A percentile compares a stretch with the other conserved stretches of the same genome.
These are phyloP conservation scores for Cladosporium sp. DNA, from an alignment of 2,329 filamentous ascomycete genomes.

Conservation along the genomic window DNA sequence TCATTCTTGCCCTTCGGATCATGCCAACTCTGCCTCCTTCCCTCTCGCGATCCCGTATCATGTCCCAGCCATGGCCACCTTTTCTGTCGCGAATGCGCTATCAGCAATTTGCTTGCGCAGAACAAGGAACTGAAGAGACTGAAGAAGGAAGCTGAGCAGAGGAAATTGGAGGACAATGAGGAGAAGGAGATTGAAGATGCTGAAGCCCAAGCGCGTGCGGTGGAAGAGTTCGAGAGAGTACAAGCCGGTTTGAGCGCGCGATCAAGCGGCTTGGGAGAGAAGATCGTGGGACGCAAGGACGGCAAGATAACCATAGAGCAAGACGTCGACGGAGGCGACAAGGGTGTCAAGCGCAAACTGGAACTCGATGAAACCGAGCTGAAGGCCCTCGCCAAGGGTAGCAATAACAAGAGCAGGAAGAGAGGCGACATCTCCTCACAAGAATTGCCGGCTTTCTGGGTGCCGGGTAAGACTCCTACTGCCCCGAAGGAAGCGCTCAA, in stretches of 20 bases:
- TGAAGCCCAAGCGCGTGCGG: slow-evolving; percentile 64
- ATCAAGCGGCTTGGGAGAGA: slow-evolving; percentile 30
- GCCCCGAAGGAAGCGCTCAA: slow-evolving; percentile 41
- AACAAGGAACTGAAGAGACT: slow-evolving; percentile 84
- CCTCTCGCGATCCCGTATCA: slow-evolving; percentile 75
- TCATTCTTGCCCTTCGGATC: slow-evolving; percentile 89
- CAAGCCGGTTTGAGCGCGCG: slow-evolving; percentile 57
- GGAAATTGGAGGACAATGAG: slow-evolving; percentile 60
- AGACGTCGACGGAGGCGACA: slow-evolving; percentile 26
- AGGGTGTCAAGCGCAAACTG: slow-evolving; percentile 69
- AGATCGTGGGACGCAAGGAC: slow-evolving; percentile 37
- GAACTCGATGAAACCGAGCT: slow-evolving; percentile 75
- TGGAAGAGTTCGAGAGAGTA: slow-evolving; percentile 78
- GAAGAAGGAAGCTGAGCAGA: slow-evolving; percentile 59
- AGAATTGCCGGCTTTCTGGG: slow-evolving; percentile 87
- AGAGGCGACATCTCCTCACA: slow-evolving; percentile 58
- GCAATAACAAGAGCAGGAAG: slow-evolving; percentile 63
- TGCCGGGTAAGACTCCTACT: slow-evolving; percentile 72
- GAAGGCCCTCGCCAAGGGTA: slow-evolving; percentile 59
- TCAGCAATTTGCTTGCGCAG: slow-evolving; percentile 85
- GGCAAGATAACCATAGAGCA: slow-evolving; percentile 23
- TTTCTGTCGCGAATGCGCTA: slow-evolving; percentile 92
- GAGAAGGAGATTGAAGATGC: slow-evolving; percentile 58
- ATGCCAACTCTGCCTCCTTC: slow-evolving; percentile 80
- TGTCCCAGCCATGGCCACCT: slow-evolving; percentile 76